Evolutionary conservation across 805 yeast species (phyloP).

Genomic region (Danielia reshetovae): DNA sequence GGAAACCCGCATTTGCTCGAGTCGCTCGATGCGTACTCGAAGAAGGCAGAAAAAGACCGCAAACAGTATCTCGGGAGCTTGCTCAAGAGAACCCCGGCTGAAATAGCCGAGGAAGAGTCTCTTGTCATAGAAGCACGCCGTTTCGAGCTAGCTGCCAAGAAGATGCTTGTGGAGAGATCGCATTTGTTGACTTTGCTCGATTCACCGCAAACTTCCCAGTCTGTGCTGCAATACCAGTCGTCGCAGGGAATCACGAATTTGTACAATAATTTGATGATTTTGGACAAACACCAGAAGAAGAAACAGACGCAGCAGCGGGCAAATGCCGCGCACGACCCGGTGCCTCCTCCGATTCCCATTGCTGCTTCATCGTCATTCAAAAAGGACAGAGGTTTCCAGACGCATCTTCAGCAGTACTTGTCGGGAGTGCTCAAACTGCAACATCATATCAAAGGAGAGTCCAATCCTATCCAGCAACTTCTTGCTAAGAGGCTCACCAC

Average conservation of each 20-base stretch:
- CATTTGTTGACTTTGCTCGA: conserved; percentile 75
- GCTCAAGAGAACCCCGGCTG: conserved; percentile 85
- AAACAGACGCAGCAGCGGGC: conserved; percentile 42
- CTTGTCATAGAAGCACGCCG: conserved; percentile 88
- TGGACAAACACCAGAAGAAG: conserved; percentile 58
- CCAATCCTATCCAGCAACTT: conserved; percentile 38
- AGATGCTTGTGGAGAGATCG: conserved; percentile 78
- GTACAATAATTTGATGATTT: conserved; percentile 69
- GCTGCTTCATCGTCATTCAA: conserved; percentile 51
- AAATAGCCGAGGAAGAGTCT: conserved; percentile 96
- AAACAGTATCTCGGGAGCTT: conserved; percentile 76
- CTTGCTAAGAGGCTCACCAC: conserved; percentile 57
- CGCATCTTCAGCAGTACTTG: conserved; percentile 43
- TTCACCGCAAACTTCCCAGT: conserved; percentile 75
- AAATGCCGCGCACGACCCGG: conserved; percentile 36
- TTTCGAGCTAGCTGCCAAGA: conserved; percentile 88
- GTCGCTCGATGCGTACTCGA: conserved; percentile 60
- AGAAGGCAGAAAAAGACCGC: conserved; percentile 69
- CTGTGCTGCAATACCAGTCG: conserved; percentile 70
- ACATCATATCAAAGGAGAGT: conserved; percentile 30
- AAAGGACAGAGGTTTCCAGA: conserved; percentile 39
- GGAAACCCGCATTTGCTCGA: conserved; percentile 49
- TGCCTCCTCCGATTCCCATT: conserved; percentile 49
- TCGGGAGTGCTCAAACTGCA: conserved; percentile 34
- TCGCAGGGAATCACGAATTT: conserved; percentile 89